Conservation (phyloP, 305 asterid species). For the Striga hermonthica region DNA sequence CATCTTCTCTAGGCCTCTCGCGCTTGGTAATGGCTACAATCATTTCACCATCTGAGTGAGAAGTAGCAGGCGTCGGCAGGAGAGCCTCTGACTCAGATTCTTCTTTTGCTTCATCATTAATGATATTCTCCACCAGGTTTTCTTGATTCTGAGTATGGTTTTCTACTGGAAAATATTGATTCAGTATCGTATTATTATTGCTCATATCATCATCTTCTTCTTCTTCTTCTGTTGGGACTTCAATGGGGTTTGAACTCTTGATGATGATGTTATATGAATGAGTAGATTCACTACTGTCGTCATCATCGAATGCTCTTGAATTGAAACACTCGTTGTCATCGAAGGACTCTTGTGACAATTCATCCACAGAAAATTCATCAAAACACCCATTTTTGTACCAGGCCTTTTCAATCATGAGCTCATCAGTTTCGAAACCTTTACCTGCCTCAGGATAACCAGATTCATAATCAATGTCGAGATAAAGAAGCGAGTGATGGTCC, state of each 20-base stretch:
- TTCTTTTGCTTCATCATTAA: constrained; percentile 6
- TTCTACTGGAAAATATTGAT: no score
- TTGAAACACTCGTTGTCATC: constrained; percentile 38
- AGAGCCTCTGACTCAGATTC: constrained; percentile 25
- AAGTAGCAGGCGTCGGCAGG: no score
- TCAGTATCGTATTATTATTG: no score
- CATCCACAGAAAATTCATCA: constrained; percentile 36
- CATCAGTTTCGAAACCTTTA: constrained; percentile 5
- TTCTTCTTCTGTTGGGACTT: constrained; percentile 27
- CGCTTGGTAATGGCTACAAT: constrained; percentile 25
- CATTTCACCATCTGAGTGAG: constrained; percentile 24
- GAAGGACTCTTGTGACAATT: constrained; percentile 33
- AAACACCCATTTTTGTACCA: constrained; percentile 19
- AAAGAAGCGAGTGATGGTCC: no score
- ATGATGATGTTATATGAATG: constrained; percentile 23
- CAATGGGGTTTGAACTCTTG: constrained; percentile 17
- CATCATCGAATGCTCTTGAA: constrained; percentile 38
- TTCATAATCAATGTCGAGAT: constrained; percentile 40
- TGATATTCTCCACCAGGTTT: not conserved
- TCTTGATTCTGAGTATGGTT: no score
- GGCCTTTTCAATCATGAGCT: constrained; percentile 23
- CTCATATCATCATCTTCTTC: constrained; percentile 25
- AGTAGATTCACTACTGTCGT: constrained; percentile 34
- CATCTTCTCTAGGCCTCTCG: constrained; percentile 36
- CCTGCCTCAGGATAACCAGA: constrained; percentile 9